Evolutionary conservation across 345 rosid species (phyloP).

Genomic region (Lumnitzera littorea): DNA sequence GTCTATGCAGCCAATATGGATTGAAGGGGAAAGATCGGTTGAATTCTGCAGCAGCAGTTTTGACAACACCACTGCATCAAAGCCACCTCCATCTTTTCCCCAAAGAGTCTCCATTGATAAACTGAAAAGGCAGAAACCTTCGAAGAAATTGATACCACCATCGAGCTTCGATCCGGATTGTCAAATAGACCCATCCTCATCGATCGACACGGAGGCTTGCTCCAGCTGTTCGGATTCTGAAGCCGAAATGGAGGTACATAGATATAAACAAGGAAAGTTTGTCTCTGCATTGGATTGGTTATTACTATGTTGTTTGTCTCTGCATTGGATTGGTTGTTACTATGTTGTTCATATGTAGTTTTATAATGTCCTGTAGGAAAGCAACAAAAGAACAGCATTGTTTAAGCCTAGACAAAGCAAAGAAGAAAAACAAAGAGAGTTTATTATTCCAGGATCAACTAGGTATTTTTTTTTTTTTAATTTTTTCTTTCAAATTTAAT

Average conservation of each 20-base stretch:
- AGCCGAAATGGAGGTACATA: constrained; percentile 32
- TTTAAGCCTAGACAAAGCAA: constrained; percentile 18
- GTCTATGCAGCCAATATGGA: constrained; percentile 47
- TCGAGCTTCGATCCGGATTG: constrained; percentile 21
- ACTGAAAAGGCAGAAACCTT: constrained; percentile 4
- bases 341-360: too few species aligned
- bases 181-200: constrained; percentile 20
- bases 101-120: constrained; percentile 32
- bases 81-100: constrained; percentile 29
- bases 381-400: constrained; percentile 26
- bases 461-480: constrained; percentile 25
- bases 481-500: too few species aligned
- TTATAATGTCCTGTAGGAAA: constrained; percentile 32
- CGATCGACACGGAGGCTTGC: constrained; percentile 11
- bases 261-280: constrained; percentile 11
- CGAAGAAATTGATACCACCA: constrained; percentile 6
- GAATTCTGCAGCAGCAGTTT: constrained; percentile 22
- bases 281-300: too few species aligned
- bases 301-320: too few species aligned
- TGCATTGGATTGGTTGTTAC: too few species aligned
- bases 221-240: constrained; percentile 33
- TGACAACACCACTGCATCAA: constrained; percentile 3
- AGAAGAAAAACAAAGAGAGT: constrained; percentile 24
- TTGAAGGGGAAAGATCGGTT: constrained; percentile 31
- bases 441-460: constrained; percentile 25